These are phyloP conservation scores for Dactylellina parvicollis DNA, from an alignment of 2,329 filamentous ascomycete species.

Conservation along the genomic window DNA sequence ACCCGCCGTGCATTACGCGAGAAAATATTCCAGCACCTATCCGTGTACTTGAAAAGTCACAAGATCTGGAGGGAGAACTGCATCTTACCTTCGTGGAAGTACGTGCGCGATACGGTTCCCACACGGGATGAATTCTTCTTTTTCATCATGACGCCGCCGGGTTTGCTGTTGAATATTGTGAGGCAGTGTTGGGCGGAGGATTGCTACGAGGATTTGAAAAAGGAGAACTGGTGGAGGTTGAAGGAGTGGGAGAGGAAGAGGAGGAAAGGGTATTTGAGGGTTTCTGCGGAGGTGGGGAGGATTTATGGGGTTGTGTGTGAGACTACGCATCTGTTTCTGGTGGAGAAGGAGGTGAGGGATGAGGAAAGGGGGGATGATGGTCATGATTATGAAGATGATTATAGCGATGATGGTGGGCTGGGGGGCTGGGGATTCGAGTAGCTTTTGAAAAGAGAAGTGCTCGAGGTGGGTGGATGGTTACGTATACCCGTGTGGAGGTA, in stretches of 20 bases:
- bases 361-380: too few relatives aligned
- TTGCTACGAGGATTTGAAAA: background rate
- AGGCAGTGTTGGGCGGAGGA: slow-evolving; percentile 15
- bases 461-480: too few relatives aligned
- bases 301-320: background rate
- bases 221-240: background rate
- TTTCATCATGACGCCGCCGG: background rate
- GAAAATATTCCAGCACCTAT: background rate
- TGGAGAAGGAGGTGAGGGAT: background rate
- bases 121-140: slow-evolving; percentile 21
- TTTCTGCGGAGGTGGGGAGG: slow-evolving; percentile 9
- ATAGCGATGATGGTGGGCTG: too few relatives aligned
- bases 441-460: too few relatives aligned
- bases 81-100: slow-evolving; percentile 1
- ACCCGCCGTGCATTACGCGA: background rate
- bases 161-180: slow-evolving; percentile 6
- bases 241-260: background rate
- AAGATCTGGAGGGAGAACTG: slow-evolving; percentile 23
- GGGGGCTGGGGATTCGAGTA: too few relatives aligned
- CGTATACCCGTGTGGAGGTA: too few relatives aligned
- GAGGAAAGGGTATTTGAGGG: background rate
- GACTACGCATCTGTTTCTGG: slow-evolving; percentile 2
- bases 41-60: background rate
- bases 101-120: slow-evolving; percentile 1
- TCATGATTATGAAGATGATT: too few relatives aligned